A percentile compares a stretch with the other conserved stretches of the same genome.
Conservation (phyloP, 106 monocot genomes). For the Dendrobium catenatum region DNA sequence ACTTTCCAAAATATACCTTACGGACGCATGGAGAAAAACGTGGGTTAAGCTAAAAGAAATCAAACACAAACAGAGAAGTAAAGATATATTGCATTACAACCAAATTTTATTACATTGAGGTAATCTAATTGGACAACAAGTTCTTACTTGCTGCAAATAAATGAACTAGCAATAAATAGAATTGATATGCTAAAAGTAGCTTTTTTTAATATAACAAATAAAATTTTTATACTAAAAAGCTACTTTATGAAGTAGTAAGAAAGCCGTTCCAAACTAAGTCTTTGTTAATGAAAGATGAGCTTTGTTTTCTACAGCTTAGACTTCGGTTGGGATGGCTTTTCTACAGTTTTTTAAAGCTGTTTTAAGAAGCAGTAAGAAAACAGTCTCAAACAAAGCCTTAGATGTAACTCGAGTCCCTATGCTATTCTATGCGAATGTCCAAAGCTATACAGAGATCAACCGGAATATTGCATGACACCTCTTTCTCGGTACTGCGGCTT, state of each 20-base stretch:
- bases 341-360: no score
- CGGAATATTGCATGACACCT: no score
- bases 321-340: no score
- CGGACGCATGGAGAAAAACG: not conserved
- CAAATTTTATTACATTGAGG: not conserved
- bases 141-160: not conserved
- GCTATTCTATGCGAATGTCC: no score
- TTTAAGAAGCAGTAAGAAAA: no score
- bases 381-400: not conserved
- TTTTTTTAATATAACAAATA: no score
- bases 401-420: constrained; percentile 50
- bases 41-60: not conserved
- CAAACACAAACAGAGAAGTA: not conserved
- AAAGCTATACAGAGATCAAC: no score
- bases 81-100: not conserved
- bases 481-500: no score
- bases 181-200: not conserved
- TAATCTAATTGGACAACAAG: not conserved
- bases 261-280: no score
- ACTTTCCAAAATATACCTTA: not conserved
- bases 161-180: not conserved
- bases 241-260: no score
- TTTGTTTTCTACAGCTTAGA: not conserved
- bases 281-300: not conserved
- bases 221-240: no score